phyloP scores from a whole-genome alignment of 2,329 filamentous ascomycete genomes.

The Aureobasidium sp. region DNA sequence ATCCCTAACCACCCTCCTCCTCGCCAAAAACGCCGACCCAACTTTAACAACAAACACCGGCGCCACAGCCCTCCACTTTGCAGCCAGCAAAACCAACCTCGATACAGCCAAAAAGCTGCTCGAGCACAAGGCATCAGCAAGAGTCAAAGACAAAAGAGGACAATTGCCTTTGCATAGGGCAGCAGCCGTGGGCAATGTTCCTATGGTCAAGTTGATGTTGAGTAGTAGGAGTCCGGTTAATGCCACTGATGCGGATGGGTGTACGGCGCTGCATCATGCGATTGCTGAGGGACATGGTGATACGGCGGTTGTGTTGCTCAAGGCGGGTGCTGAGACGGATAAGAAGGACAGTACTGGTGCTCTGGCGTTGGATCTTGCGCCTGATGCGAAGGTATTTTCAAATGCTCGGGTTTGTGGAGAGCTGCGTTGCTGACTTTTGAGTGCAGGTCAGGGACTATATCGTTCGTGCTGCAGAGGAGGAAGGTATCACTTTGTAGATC shows the following conservation, averaged over 20 bases:
- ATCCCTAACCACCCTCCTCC: constrained; percentile 57
- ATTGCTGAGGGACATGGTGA: constrained; percentile 71
- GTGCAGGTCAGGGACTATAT: constrained; percentile 55
- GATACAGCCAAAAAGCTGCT: constrained; percentile 75
- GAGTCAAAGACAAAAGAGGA: constrained; percentile 77
- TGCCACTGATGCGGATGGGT: constrained; percentile 71
- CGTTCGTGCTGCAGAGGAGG: constrained; percentile 67
- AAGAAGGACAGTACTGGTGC: constrained; percentile 67
- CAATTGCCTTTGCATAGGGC: constrained; percentile 88
- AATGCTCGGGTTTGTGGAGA: too few species aligned
- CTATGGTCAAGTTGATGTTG: constrained; percentile 74
- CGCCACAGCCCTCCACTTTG: constrained; percentile 83
- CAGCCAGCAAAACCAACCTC: constrained; percentile 81
- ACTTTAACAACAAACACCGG: constrained; percentile 67
- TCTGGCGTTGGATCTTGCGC: constrained; percentile 72
- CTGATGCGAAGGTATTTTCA: constrained; percentile 64
- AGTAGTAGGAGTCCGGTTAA: constrained; percentile 74
- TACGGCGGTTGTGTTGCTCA: constrained; percentile 73
- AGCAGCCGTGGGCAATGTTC: constrained; percentile 80
- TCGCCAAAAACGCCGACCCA: constrained; percentile 63
- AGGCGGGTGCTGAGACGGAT: constrained; percentile 73
- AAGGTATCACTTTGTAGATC: constrained; percentile 61
- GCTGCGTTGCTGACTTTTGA: not conserved
- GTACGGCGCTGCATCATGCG: constrained; percentile 84
- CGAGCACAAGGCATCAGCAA: constrained; percentile 64